A percentile compares a stretch with the other conserved stretches of the same genome.
phyloP scores from a whole-genome alignment of 768 basidiomycete species.

The Calocybe indica region DNA sequence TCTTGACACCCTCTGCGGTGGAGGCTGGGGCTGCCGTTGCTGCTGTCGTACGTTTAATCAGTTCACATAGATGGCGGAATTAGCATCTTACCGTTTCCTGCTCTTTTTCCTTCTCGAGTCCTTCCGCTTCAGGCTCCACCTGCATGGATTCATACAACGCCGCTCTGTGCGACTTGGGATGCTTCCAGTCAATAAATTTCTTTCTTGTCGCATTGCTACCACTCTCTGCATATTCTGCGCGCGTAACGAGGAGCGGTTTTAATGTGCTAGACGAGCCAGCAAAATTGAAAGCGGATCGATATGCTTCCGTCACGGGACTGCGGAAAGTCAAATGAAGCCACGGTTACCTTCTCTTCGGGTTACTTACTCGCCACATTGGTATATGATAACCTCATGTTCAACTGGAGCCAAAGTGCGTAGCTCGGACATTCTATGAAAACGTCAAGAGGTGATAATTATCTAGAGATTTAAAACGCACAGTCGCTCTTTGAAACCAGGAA shows the following conservation, averaged over 20 bases:
- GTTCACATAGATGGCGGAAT: too few species aligned
- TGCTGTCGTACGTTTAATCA: too few species aligned
- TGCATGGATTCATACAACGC: neutral
- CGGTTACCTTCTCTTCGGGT: slow-evolving; percentile 1
- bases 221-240: slow-evolving; percentile 80
- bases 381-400: slow-evolving; percentile 70
- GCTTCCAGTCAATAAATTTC: slow-evolving; percentile 66
- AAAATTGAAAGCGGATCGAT: slow-evolving; percentile 55
- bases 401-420: slow-evolving; percentile 77
- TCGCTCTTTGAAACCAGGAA: slow-evolving; percentile 68
- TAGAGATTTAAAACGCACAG: slow-evolving; percentile 47
- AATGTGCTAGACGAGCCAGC: slow-evolving; percentile 44
- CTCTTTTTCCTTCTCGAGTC: too few species aligned
- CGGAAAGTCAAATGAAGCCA: slow-evolving; percentile 6
- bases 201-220: slow-evolving; percentile 72
- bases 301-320: slow-evolving; percentile 65
- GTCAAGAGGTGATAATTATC: neutral
- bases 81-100: too few species aligned
- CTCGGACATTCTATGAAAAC: slow-evolving; percentile 54
- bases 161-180: slow-evolving; percentile 15
- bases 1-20: too few species aligned
- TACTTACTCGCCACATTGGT: slow-evolving; percentile 68
- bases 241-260: slow-evolving; percentile 51
- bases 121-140: too few species aligned
- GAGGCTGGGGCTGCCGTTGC: too few species aligned